Base-by-base conservation (phyloP, 768 basidiomycete species). In the Tulasnella sp. region DNA sequence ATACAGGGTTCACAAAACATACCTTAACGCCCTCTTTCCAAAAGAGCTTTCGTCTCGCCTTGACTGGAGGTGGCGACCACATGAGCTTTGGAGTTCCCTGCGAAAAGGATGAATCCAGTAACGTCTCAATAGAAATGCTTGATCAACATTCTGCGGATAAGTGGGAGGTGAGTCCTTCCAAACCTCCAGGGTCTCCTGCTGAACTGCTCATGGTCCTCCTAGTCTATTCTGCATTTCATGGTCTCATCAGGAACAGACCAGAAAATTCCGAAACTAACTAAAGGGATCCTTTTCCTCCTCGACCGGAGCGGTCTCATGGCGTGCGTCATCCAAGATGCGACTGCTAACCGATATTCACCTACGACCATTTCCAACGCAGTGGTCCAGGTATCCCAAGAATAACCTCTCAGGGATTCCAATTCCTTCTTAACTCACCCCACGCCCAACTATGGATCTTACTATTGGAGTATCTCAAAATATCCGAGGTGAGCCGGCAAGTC, bases 201-300 rank as follows among this genome's bases (percentile, higher is more conserved):
- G 8, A 35, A 12, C 2, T 23, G 41, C 32, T 11, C 4, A 6
- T 29, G 8, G 17, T 0, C 21, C 2, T 14, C 12, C 29, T 60
- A 98, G 92, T 92, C 90, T 0, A 94, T 98, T 64, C 75, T 98
- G 41, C 91, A 97, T 69, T 98, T 88, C 66, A 96, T 99, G 92
- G 96, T 99, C 3, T 92, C 89, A 7, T 94, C 86, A 31, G 87
- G 82, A 11, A 81, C 79, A 27, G 87, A 81, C n/a, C 80, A 86
- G 66, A 72, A 77, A 35, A 79, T 85, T 23, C 71, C 81, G 6
- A 80, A 78, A 66, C 90, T 92, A 5, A 86, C 86, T 0, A 79
- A 81, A 60, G 86, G 83, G 17, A 92, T 98, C 12, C 73, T 94
- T 7, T 84, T 80, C 65, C 75, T 98, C 6, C 74, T 99, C 2